Base-by-base conservation (phyloP, 2,329 filamentous ascomycete species). In the Thielaviopsis punctulata region DNA sequence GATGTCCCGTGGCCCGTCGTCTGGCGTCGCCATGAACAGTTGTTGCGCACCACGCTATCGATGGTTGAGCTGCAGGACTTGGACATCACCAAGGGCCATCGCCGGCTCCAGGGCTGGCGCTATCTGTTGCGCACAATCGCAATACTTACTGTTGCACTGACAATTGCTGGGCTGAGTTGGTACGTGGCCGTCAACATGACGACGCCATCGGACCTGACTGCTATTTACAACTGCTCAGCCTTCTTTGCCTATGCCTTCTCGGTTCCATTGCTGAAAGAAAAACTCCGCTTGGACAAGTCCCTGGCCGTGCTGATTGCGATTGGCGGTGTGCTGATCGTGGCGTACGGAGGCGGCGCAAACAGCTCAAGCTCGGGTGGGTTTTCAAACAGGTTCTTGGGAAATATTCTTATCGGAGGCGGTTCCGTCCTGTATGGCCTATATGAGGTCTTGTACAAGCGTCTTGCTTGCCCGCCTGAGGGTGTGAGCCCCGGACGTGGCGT, bases 211-310 rank as follows among this genome's bases (percentile, higher is more conserved):
- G 92, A 98, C 65, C 69, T 98, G 60, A 98, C 92, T 0, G 92
- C 92, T 51, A 98, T 98, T 60, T 98, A 98, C 75, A 98, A 98
- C 69, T 98, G 92, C 73, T 94, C 86, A 51, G 90, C 92, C 54
- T 98, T 98, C 68, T 98, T 98, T 65, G 92, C 92, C 48, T 98
- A 98, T 63, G 90, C 86, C 12, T 98, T 98, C 64, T 93, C 86
- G 45, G 88, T 98, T 45, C 88, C 89, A 1, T 68, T 98, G 18
- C 73, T 98, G 2, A 80, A 85, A 53, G 92, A 98, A 65, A 86
- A 84, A 58, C 68, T 95, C 12, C 80, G 86, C 21, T 68, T 82
- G 36, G 86, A 86, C 68, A 98, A 98, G 70, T 81, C 88, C 24
- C 64, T 93, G 49, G 86, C 90, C 3, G 92, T 98, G 1, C 73